A percentile compares a stretch with the other conserved stretches of the same genome.
These are phyloP conservation scores for Torulaspora quercuum DNA, from an alignment of 805 yeast genomes.

Conservation along the genomic window DNA sequence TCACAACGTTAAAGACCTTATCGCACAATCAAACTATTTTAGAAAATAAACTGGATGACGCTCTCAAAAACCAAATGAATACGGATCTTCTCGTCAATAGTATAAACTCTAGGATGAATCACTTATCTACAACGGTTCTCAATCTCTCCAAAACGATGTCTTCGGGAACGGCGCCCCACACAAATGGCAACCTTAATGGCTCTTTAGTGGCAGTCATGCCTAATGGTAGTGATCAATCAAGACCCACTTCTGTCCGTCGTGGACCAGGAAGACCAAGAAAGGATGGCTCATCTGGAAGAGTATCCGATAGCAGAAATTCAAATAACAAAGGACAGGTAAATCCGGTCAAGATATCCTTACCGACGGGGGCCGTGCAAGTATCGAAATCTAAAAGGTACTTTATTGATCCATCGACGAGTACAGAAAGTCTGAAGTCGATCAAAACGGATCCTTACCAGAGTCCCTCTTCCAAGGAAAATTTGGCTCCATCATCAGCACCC, in stretches of 20 bases:
- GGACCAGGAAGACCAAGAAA: slow-evolving; percentile 38
- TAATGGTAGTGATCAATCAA: slow-evolving; percentile 8
- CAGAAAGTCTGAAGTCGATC: slow-evolving; percentile 2
- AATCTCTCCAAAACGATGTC: slow-evolving; percentile 8
- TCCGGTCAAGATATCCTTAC: slow-evolving; percentile 25
- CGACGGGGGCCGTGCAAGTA: slow-evolving; percentile 29
- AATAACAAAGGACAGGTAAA: slow-evolving; percentile 9
- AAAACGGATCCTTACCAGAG: slow-evolving; percentile 13
- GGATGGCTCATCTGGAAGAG: slow-evolving; percentile 16
- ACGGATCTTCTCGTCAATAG: slow-evolving; percentile 36
- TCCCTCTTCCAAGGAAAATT: slow-evolving; percentile 4
- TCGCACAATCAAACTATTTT: slow-evolving; percentile 36
- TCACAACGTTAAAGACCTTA: slow-evolving; percentile 30
- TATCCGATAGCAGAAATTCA: slow-evolving; percentile 2
- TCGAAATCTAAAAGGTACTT: slow-evolving; percentile 35
- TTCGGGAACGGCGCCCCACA: slow-evolving; percentile 1
- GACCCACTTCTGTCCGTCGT: slow-evolving; percentile 21
- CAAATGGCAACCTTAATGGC: slow-evolving; percentile 1
- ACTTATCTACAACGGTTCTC: slow-evolving; percentile 11
- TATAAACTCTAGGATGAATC: slow-evolving; percentile 24
- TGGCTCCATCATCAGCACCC: slow-evolving; percentile 5
- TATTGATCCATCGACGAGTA: slow-evolving; percentile 26
- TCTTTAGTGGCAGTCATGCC: background rate
- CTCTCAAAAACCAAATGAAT: slow-evolving; percentile 36
- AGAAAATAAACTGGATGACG: slow-evolving; percentile 37